A percentile compares a stretch with the other conserved stretches of the same genome.
These are phyloP conservation scores for Blastobotrys serpentis DNA, from an alignment of 1,139 yeast species.

Conservation along the genomic window DNA sequence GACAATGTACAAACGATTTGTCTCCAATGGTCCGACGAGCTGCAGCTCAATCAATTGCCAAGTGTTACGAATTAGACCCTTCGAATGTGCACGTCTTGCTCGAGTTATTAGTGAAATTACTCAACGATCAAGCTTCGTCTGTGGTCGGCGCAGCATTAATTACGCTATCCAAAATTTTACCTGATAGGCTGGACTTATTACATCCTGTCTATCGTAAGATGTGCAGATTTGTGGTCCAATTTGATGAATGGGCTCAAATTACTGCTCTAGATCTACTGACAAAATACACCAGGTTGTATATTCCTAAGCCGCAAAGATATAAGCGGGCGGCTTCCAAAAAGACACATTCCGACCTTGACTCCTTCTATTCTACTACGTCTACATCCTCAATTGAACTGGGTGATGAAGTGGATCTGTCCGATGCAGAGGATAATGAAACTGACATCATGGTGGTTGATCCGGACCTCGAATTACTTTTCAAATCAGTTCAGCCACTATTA, in stretches of 20 bases:
- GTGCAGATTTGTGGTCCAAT: slow-evolving; percentile 50
- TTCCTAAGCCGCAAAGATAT: slow-evolving; percentile 49
- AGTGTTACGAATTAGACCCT: slow-evolving; percentile 52
- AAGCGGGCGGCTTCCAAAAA: slow-evolving; percentile 11
- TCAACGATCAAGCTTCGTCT: slow-evolving; percentile 60
- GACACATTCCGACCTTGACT: slow-evolving; percentile 23
- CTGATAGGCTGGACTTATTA: slow-evolving; percentile 59
- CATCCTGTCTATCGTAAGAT: slow-evolving; percentile 71
- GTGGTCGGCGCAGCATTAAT: slow-evolving; percentile 74
- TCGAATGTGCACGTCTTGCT: slow-evolving; percentile 48
- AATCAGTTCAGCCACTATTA: slow-evolving; percentile 46
- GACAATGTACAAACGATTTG: slow-evolving; percentile 65
- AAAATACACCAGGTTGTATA: slow-evolving; percentile 61
- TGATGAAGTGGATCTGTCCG: slow-evolving; percentile 17
- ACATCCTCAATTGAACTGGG: slow-evolving; percentile 23
- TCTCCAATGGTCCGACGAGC: slow-evolving; percentile 78
- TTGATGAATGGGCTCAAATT: slow-evolving; percentile 80
- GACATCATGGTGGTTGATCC: slow-evolving; percentile 43
- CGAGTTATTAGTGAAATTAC: slow-evolving; percentile 50
- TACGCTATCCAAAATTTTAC: slow-evolving; percentile 54
- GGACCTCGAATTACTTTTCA: slow-evolving; percentile 57
- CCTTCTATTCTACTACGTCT: slow-evolving; percentile 11
- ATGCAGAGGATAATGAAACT: slow-evolving; percentile 23
- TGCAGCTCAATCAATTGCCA: slow-evolving; percentile 73
- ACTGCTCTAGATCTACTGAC: slow-evolving; percentile 60